Evolutionary conservation across 352 stramenopile genomes (phyloP).

Genomic region (Phytophthora multivora): DNA sequence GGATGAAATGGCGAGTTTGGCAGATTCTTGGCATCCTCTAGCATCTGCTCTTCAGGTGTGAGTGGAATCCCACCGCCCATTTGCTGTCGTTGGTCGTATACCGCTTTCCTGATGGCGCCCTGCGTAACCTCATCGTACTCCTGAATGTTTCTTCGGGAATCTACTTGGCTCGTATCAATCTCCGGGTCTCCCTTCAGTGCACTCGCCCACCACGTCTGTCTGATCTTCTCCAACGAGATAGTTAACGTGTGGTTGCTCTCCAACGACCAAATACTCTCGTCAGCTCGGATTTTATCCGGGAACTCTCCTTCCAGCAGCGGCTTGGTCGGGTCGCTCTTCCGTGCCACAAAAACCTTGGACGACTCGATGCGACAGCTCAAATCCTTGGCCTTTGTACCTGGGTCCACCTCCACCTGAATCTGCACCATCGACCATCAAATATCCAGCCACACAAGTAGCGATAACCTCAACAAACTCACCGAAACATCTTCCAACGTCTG

Average conservation of each 20-base stretch:
- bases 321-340: conserved; percentile 52
- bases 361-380: conserved; percentile 91
- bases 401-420: conserved; percentile 89
- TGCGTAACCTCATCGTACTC: conserved; percentile 97
- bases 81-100: conserved; percentile 94
- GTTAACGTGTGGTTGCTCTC: conserved; percentile 66
- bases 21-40: conserved; percentile 92
- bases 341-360: conserved; percentile 80
- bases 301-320: conserved; percentile 86
- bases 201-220: conserved; percentile 98
- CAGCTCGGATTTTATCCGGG: conserved; percentile 92
- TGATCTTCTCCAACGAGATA: conserved; percentile 96
- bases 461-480: conserved; percentile 44
- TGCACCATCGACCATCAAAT: conserved; percentile 20
- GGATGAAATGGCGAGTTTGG: conserved; percentile 44
- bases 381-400: conserved; percentile 90
- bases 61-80: conserved; percentile 86
- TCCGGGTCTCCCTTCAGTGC: conserved; percentile 91
- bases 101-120: conserved; percentile 99
- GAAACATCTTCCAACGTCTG: conserved; percentile 96
- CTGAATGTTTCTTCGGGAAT: conserved; percentile 95
- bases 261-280: conserved; percentile 98
- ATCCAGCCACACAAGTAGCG: not conserved
- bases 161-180: conserved; percentile 97
- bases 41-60: conserved; percentile 91